These are phyloP conservation scores for Penicillium glabrum DNA, from an alignment of 2,329 filamentous ascomycete species.

Conservation along the genomic window DNA sequence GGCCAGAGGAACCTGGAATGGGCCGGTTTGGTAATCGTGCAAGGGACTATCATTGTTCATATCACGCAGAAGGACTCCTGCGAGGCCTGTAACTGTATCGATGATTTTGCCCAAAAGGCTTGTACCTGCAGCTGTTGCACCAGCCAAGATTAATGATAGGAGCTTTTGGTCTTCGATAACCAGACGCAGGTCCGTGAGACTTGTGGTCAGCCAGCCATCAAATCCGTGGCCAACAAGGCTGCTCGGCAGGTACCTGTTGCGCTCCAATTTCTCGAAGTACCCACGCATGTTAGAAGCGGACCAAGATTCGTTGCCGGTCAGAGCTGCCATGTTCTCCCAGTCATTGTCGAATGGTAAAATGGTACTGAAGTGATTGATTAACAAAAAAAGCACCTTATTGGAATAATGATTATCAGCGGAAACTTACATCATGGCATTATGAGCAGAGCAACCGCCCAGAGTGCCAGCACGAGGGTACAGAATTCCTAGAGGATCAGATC, in stretches of 20 bases:
- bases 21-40: conserved; percentile 49
- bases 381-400: background rate
- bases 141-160: conserved; percentile 52
- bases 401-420: background rate
- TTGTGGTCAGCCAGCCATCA: conserved; percentile 57
- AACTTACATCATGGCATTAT: conserved; percentile 58
- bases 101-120: conserved; percentile 38
- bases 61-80: conserved; percentile 50
- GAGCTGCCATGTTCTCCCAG: conserved; percentile 54
- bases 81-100: conserved; percentile 46
- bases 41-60: conserved; percentile 48
- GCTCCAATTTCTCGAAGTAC: conserved; percentile 56
- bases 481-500: conserved; percentile 52
- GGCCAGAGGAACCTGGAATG: conserved; percentile 61
- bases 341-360: conserved; percentile 60
- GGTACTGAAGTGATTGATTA: conserved; percentile 28
- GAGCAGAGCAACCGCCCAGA: conserved; percentile 59
- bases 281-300: conserved; percentile 55
- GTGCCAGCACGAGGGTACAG: conserved; percentile 58
- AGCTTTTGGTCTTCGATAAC: conserved; percentile 55
- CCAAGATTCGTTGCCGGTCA: conserved; percentile 63
- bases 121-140: conserved; percentile 53
- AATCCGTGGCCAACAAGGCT: conserved; percentile 54
- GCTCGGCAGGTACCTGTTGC: conserved; percentile 51
- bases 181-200: conserved; percentile 52